Conservation (phyloP, 2,329 filamentous ascomycete genomes). For the Coleophoma eucalyptorum region DNA sequence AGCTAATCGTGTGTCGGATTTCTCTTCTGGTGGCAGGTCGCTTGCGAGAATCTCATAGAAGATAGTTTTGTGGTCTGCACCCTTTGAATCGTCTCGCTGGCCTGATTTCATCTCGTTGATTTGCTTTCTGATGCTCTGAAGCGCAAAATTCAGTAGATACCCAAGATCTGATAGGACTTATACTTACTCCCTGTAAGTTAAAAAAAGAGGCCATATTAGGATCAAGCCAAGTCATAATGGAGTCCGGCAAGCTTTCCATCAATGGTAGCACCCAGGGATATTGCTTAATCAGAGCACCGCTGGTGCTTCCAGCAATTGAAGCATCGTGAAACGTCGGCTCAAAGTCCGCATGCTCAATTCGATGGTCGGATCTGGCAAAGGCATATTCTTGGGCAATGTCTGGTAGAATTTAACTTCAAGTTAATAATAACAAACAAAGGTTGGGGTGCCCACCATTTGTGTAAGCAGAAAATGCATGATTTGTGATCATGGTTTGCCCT, state of each 20-base stretch:
- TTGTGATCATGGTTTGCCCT: background rate
- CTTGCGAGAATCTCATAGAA: constrained; percentile 21
- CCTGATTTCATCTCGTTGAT: background rate
- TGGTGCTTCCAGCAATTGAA: background rate
- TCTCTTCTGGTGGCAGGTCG: constrained; percentile 30
- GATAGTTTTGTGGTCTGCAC: constrained; percentile 16
- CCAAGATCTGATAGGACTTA: background rate
- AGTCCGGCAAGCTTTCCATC: constrained; percentile 6
- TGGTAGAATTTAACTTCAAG: background rate
- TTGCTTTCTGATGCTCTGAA: background rate
- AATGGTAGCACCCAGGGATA: constrained; percentile 5
- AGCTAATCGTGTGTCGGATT: constrained; percentile 14
- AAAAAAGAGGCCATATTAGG: constrained; percentile 4
- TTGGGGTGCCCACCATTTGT: background rate
- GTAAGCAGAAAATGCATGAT: constrained; percentile 5
- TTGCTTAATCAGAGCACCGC: constrained; percentile 4
- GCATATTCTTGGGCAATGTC: constrained; percentile 14
- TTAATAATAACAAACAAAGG: background rate
- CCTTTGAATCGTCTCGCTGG: constrained; percentile 2
- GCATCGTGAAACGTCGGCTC: constrained; percentile 11
- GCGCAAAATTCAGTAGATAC: background rate
- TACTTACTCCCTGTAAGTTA: constrained; percentile 1
- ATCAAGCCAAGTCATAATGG: constrained; percentile 1
- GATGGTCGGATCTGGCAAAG: constrained; percentile 14
- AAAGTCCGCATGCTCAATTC: constrained; percentile 10